Conservation (phyloP, 306 rosid species). For the Pterocarpus macrocarpus region DNA sequence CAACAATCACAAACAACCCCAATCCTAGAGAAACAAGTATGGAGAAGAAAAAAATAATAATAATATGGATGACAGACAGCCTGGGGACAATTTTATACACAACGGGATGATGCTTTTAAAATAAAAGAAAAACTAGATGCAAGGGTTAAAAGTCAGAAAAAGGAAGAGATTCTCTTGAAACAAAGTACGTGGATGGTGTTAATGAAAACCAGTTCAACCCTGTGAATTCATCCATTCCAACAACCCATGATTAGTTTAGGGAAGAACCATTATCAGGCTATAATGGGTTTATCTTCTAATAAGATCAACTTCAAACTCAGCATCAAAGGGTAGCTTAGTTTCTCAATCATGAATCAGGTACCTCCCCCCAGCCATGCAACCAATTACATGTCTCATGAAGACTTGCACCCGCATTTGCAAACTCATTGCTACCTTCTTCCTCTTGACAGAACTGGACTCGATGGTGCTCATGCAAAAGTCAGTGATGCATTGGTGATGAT, state of each 20-base stretch:
- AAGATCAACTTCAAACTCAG: slow-evolving; percentile 36
- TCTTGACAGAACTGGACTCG: slow-evolving; percentile 63
- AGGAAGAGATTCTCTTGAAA: slow-evolving; percentile 52
- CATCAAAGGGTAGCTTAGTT: slow-evolving; percentile 46
- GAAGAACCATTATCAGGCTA: slow-evolving; percentile 36
- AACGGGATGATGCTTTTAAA: slow-evolving; percentile 1
- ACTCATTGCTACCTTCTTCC: slow-evolving; percentile 62
- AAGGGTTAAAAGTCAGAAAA: slow-evolving; percentile 53
- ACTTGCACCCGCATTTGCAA: slow-evolving; percentile 51
- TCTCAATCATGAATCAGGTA: slow-evolving; percentile 40
- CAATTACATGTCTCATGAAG: slow-evolving; percentile 45
- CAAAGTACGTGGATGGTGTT: slow-evolving; percentile 44
- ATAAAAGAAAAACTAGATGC: slow-evolving; percentile 39
- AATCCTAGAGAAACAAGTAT: slow-evolving; percentile 44
- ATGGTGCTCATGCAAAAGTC: slow-evolving; percentile 78
- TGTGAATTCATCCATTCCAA: slow-evolving; percentile 45
- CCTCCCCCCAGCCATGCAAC: slow-evolving; percentile 48
- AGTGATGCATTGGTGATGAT: slow-evolving; percentile 84
- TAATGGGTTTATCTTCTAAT: slow-evolving; percentile 31
- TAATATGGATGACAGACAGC: slow-evolving; percentile 48
- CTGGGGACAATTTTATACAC: slow-evolving; percentile 32
- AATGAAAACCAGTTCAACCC: slow-evolving; percentile 46
- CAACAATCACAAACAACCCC: slow-evolving; percentile 48
- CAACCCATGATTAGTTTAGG: slow-evolving; percentile 44
- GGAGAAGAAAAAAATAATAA: slow-evolving; percentile 38